A percentile compares a stretch with the other conserved stretches of the same genome.
These are phyloP conservation scores for Sporothrix pallida DNA, from an alignment of 2,329 filamentous ascomycete genomes.

Conservation along the genomic window DNA sequence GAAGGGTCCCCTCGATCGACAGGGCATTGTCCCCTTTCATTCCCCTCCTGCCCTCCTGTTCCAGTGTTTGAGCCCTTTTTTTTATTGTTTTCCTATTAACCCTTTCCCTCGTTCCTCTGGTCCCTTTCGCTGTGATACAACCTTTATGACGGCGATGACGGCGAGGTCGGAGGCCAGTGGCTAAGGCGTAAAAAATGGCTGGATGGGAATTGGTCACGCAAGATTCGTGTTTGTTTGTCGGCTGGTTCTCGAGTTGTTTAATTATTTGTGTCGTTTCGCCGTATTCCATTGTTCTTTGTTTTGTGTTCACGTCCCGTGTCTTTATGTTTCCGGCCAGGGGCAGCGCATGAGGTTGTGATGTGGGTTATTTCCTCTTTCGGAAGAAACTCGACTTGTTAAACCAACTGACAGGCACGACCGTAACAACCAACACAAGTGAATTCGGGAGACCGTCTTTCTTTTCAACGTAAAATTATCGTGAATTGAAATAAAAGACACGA, in stretches of 20 bases:
- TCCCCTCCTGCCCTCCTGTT: too few species aligned
- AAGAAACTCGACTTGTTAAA: conserved; percentile 2
- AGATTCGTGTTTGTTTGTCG: not conserved
- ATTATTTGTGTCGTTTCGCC: too few species aligned
- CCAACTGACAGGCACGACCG: not conserved
- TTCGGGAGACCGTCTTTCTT: not conserved
- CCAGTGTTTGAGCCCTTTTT: not conserved
- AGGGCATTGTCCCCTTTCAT: conserved; percentile 12
- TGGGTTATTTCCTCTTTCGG: conserved; percentile 20
- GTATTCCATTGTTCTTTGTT: not conserved
- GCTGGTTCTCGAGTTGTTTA: not conserved
- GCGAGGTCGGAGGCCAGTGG: conserved; percentile 8
- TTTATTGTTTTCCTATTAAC: not conserved
- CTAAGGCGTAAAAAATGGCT: not conserved
- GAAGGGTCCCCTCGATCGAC: not conserved
- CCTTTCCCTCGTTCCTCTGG: not conserved
- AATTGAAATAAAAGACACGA: not conserved
- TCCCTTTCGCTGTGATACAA: not conserved
- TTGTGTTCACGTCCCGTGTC: not conserved
- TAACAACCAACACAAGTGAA: not conserved
- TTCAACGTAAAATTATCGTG: not conserved
- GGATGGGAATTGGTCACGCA: not conserved
- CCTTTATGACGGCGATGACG: not conserved
- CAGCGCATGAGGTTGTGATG: not conserved
- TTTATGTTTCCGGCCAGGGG: not conserved